These are phyloP conservation scores for Wickerhamomyces sp. DNA, from an alignment of 1,139 yeast species.

Conservation along the genomic window DNA sequence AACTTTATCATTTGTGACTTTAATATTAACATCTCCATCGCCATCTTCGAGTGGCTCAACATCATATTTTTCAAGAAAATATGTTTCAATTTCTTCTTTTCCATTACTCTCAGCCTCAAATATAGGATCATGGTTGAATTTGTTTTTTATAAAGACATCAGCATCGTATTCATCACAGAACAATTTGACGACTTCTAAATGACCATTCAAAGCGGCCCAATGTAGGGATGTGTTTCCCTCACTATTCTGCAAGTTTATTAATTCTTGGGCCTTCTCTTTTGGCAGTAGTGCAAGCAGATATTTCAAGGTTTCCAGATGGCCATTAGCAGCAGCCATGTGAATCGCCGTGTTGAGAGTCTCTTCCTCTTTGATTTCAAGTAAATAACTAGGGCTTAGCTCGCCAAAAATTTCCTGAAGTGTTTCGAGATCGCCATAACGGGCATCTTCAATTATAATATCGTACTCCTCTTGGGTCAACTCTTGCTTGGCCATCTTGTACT, in stretches of 20 bases:
- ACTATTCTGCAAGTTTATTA: constrained; percentile 58
- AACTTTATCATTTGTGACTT: constrained; percentile 23
- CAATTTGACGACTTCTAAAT: constrained; percentile 60
- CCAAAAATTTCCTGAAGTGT: constrained; percentile 63
- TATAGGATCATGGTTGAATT: constrained; percentile 75
- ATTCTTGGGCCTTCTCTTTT: constrained; percentile 37
- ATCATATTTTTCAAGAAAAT: constrained; percentile 66
- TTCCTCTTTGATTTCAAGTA: constrained; percentile 55
- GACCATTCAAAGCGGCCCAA: constrained; percentile 94
- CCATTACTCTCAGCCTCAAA: constrained; percentile 82
- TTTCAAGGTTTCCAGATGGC: constrained; percentile 66
- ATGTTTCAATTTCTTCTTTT: constrained; percentile 60
- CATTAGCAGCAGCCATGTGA: constrained; percentile 95
- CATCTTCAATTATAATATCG: constrained; percentile 75
- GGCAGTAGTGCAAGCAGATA: constrained; percentile 49
- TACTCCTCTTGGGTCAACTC: constrained; percentile 58
- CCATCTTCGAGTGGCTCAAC: constrained; percentile 56
- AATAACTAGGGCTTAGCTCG: constrained; percentile 47
- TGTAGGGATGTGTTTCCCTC: constrained; percentile 92
- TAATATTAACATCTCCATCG: constrained; percentile 28
- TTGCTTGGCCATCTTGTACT: constrained; percentile 7
- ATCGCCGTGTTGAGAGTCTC: constrained; percentile 67
- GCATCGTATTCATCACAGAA: constrained; percentile 72
- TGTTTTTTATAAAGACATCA: constrained; percentile 75
- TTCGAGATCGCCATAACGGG: constrained; percentile 83